Conservation (phyloP, 805 yeast genomes). For the Blastobotrys parvus region DNA sequence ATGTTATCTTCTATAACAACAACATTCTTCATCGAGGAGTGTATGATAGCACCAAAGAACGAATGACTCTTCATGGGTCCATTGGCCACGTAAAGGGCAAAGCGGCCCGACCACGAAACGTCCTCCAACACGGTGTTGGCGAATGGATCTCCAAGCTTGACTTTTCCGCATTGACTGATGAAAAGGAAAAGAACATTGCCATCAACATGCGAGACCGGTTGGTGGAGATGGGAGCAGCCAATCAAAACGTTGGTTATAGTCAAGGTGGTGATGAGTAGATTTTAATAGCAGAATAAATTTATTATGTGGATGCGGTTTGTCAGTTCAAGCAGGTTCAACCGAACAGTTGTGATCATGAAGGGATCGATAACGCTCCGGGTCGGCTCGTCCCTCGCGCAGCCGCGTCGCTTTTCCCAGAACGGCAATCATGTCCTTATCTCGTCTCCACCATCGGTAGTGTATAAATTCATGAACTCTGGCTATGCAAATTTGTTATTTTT, state of each 20-base stretch:
- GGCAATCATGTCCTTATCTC: too few species aligned
- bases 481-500: too few species aligned
- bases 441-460: too few species aligned
- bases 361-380: too few species aligned
- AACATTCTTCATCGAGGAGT: slow-evolving; percentile 43
- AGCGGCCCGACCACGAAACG: slow-evolving; percentile 38
- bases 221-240: slow-evolving; percentile 3
- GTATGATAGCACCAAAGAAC: slow-evolving; percentile 31
- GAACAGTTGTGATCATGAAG: too few species aligned
- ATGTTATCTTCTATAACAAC: slow-evolving; percentile 41
- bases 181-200: neutral
- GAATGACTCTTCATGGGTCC: slow-evolving; percentile 44
- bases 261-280: slow-evolving; percentile 2
- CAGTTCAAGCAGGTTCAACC: too few species aligned
- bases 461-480: too few species aligned
- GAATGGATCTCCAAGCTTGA: slow-evolving; percentile 29
- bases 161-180: neutral
- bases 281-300: too few species aligned
- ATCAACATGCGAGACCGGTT: slow-evolving; percentile 3
- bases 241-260: slow-evolving; percentile 3
- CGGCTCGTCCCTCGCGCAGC: too few species aligned
- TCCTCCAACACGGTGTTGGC: slow-evolving; percentile 46
- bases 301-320: too few species aligned
- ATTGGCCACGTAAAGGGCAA: slow-evolving; percentile 40
- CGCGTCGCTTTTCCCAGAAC: too few species aligned